These are phyloP conservation scores for Fusarium beomiforme DNA, from an alignment of 2,329 filamentous ascomycete genomes.

Conservation along the genomic window DNA sequence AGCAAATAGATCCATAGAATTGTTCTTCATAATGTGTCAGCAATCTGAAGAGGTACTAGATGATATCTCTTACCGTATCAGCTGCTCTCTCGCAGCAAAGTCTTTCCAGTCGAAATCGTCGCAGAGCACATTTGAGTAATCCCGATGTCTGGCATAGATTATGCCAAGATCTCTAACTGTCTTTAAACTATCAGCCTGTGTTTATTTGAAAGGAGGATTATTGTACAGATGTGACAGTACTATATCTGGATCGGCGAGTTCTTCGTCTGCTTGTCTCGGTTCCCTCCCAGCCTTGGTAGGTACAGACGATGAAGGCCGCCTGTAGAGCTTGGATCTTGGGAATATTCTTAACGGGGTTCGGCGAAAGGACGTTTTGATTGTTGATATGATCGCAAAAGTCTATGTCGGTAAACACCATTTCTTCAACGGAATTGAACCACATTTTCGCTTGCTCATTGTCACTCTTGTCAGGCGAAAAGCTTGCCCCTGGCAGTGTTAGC, in stretches of 20 bases:
- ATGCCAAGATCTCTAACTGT: not conserved
- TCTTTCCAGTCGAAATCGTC: not conserved
- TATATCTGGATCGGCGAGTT: not conserved
- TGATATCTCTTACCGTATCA: not conserved
- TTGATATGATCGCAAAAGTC: not conserved
- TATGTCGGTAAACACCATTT: not conserved
- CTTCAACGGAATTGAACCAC: not conserved
- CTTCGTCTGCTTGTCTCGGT: not conserved
- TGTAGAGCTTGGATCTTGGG: not conserved
- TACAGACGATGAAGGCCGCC: not conserved
- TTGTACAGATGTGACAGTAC: not conserved
- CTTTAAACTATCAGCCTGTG: rapidly evolving
- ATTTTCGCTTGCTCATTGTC: not conserved
- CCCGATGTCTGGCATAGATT: not conserved
- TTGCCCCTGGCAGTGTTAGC: not conserved
- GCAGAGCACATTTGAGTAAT: not conserved
- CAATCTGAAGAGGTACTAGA: rapidly evolving
- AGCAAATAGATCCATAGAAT: not conserved
- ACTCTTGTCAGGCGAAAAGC: not conserved
- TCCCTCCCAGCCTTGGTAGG: constrained; percentile 2
- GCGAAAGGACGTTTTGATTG: rapidly evolving
- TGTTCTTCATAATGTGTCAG: not conserved
- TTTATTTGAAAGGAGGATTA: rapidly evolving
- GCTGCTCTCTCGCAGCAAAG: not conserved
- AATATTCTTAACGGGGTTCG: rapidly evolving